Base-by-base conservation (phyloP, 257 asterid genomes). In the Salvia miltiorrhiza region DNA sequence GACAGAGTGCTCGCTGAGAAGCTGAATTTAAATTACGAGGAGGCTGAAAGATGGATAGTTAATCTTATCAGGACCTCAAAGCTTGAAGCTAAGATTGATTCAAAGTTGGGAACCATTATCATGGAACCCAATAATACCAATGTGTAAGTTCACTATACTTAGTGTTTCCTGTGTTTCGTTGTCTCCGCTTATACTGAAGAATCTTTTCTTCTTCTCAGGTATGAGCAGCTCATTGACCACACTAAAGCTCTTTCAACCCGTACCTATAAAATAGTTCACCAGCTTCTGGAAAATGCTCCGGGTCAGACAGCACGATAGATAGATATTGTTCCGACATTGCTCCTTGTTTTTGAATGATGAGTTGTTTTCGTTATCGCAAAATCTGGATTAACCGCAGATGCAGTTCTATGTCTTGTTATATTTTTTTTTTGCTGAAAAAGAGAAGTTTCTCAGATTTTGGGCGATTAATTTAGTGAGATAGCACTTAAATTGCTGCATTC, bases 191-290 rank as follows among this genome's bases (percentile, higher is more conserved):
- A 39, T 9, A 7, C 44, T 71, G 57, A 48, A 12, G 39, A 56
- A 19, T 65, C 33, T 20, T 64, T 17, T 72, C 30, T 35, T 30
- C 44, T 47, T 35, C 28, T 20, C 93, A 93, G 99, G 79, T 90
- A 94, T 12, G 96, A 94, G 83, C 99, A 90, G 80, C 96, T 94
- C 55, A 89, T 94, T 19, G 99, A 94, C 73, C 99, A 94, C 69
- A 89, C 96, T n/a, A 94, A 94, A 56, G 87, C 79, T 21, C 92
- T 94, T 12, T 94, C 96, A 10, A 89, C 90, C 2, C 96, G 96
- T 37, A 94, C 99, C 13, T 83, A 80, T 69, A 94, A 93, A 67
- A 71, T 90, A 71, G 96, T 86, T 6, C 76, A 77, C 71, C 96
- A 89, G 82, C 88, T 93, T 69, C 76, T 93, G 74, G 99, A 90